Base-by-base conservation (phyloP, 768 basidiomycete species). In the Amanita pseudoporphyria region DNA sequence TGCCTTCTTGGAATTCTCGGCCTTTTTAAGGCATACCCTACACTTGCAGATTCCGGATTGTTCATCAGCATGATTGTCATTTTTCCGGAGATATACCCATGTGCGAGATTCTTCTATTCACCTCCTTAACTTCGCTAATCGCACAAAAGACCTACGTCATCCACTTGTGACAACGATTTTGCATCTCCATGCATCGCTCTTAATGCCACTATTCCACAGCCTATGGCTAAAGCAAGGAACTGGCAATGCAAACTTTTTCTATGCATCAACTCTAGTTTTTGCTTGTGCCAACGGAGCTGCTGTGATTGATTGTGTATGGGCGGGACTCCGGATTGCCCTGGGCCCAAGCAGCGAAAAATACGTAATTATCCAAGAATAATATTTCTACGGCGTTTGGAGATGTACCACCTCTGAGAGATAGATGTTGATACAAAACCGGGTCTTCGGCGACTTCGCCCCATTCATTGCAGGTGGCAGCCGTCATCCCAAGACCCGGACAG, bases 231-330 rank as follows among this genome's bases (percentile, higher is more conserved):
- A 71, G 7, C 85, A 91, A 50, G 93, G 92, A 1, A 88, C 91
- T 5, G 96, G 92, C 2, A 98, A 99, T 59, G 93, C 95, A 40
- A 98, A 98, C 64, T 99, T 99, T 67, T 97, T 89, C 68, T 99
- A 98, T 58, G 96, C 96, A 0, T 83, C 86, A 3, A 97, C 93
- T 2, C 72, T 98, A 53, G 95, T 99, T 13, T 92, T 93, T 64
- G 93, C 91, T 0, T 75, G 92, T 55, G 86, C 83, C 2, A 85
- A 88, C 55, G 92, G 90, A 0, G 77, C 86, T n/a, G 84, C 84
- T 14, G 59, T 93, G 10, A 70, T 91, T 2, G 95, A 96, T 60
- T 80, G 79, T 24, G 69, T 89, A 24, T 88, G 84, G 73, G 88
- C 92, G 0, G 86, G 85, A n/a, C 68, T 94, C 61, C 71, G 84